Percentiles rank a stretch among this genome's conserved stretches.
These are phyloP conservation scores for Cymodocea nodosa DNA, from an alignment of 116 monocot species.

Conservation along the genomic window DNA sequence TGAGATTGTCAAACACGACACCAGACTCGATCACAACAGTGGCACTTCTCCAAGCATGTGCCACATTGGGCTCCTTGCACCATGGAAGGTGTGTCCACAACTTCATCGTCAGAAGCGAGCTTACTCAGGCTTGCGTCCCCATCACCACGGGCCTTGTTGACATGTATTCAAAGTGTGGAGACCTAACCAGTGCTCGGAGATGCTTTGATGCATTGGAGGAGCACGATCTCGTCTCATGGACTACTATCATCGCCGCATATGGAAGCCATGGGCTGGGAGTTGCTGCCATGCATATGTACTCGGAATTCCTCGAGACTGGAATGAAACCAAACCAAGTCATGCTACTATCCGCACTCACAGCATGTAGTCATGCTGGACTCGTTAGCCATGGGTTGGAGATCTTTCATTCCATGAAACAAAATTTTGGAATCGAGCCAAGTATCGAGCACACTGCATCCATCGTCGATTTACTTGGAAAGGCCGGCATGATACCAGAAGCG, in stretches of 20 bases:
- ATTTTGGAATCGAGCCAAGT: constrained; percentile 17
- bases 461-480: constrained; percentile 40
- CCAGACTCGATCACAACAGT: constrained; percentile 43
- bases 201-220: constrained; percentile 33
- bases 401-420: constrained; percentile 36
- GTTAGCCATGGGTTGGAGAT: constrained; percentile 30
- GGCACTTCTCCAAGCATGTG: constrained; percentile 46
- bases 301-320: constrained; percentile 14
- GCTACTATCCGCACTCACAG: constrained; percentile 40
- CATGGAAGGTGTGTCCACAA: constrained; percentile 38
- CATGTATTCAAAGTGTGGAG: constrained; percentile 70
- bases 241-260: constrained; percentile 35
- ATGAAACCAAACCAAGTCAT: constrained; percentile 44
- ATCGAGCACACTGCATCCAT: constrained; percentile 47
- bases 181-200: constrained; percentile 22
- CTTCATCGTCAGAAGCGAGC: constrained; percentile 20
- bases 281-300: constrained; percentile 28
- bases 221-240: constrained; percentile 50
- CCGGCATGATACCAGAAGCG: constrained; percentile 41
- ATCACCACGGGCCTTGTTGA: constrained; percentile 43
- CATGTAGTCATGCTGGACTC: constrained; percentile 58
- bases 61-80: constrained; percentile 31
- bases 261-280: constrained; percentile 41
- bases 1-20: constrained; percentile 16
- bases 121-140: constrained; percentile 12